phyloP scores from a whole-genome alignment of 345 rosid genomes.

The Balakata baccata region DNA sequence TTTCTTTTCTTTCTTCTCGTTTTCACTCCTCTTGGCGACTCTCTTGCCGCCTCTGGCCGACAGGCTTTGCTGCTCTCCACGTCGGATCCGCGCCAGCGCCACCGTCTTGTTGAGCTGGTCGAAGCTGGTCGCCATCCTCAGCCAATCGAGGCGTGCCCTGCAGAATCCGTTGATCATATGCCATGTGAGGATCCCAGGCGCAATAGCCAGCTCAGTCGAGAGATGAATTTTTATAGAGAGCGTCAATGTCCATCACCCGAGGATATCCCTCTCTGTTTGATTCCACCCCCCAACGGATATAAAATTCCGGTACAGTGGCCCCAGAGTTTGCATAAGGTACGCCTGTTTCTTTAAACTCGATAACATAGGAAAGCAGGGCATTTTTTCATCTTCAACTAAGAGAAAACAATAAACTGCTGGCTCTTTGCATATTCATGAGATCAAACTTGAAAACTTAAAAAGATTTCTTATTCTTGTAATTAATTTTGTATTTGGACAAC shows the following conservation, averaged over 20 bases:
- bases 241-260: conserved; percentile 82
- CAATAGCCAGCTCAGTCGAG: conserved; percentile 85
- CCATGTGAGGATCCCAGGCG: conserved; percentile 96
- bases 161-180: conserved; percentile 76
- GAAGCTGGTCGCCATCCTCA: conserved; percentile 63
- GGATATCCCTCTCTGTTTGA: conserved; percentile 77
- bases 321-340: conserved; percentile 81
- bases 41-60: conserved; percentile 95
- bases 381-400: neutral
- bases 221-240: conserved; percentile 89
- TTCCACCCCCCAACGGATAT: conserved; percentile 83
- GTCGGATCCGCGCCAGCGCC: conserved; percentile 83
- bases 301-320: conserved; percentile 85
- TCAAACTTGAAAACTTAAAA: neutral
- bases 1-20: conserved; percentile 74
- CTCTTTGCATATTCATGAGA: neutral
- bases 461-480: neutral
- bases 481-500: neutral
- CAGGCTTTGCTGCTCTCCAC: conserved; percentile 77
- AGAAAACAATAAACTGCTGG: neutral
- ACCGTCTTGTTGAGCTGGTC: conserved; percentile 60
- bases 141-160: conserved; percentile 75
- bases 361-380: neutral
- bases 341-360: no score
- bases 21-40: conserved; percentile 90